Conservation (phyloP, 495 filamentous ascomycete genomes). For the Cenococcum geophilum region DNA sequence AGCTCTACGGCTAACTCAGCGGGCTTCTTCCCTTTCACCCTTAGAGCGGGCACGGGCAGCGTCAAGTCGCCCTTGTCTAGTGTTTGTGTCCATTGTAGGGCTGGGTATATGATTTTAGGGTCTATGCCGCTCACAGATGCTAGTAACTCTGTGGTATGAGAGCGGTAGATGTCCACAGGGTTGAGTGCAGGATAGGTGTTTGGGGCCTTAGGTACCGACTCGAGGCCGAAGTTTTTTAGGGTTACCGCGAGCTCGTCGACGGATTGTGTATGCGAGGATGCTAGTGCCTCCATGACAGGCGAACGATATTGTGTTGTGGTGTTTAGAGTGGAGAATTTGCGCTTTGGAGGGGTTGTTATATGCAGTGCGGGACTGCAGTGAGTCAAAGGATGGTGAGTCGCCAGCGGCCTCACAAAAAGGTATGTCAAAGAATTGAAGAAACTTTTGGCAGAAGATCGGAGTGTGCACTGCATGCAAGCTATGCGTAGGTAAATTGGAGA, state of each 20-base stretch:
- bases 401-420: slow-evolving; percentile 20
- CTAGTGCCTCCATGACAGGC: slow-evolving; percentile 11
- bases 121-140: slow-evolving; percentile 66
- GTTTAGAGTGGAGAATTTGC: slow-evolving; percentile 7
- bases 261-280: slow-evolving; percentile 3
- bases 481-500: neutral
- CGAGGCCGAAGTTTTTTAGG: slow-evolving; percentile 21
- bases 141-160: slow-evolving; percentile 70
- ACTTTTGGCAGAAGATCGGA: neutral
- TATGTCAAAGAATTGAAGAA: slow-evolving; percentile 18
- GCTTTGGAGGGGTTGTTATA: neutral
- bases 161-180: slow-evolving; percentile 80
- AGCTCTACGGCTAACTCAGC: slow-evolving; percentile 18
- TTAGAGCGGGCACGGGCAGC: slow-evolving; percentile 70
- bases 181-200: slow-evolving; percentile 60
- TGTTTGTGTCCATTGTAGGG: slow-evolving; percentile 72
- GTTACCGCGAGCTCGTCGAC: slow-evolving; percentile 22
- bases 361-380: slow-evolving; percentile 1
- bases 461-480: slow-evolving; percentile 20
- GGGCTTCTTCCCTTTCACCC: slow-evolving; percentile 61
- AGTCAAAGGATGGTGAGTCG: slow-evolving; percentile 26
- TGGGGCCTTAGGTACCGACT: slow-evolving; percentile 22
- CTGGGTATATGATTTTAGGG: slow-evolving; percentile 65
- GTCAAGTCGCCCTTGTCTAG: slow-evolving; percentile 87
- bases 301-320: neutral